phyloP scores from a whole-genome alignment of 2,329 filamentous ascomycete species.

The Lachnellula occidentalis region DNA sequence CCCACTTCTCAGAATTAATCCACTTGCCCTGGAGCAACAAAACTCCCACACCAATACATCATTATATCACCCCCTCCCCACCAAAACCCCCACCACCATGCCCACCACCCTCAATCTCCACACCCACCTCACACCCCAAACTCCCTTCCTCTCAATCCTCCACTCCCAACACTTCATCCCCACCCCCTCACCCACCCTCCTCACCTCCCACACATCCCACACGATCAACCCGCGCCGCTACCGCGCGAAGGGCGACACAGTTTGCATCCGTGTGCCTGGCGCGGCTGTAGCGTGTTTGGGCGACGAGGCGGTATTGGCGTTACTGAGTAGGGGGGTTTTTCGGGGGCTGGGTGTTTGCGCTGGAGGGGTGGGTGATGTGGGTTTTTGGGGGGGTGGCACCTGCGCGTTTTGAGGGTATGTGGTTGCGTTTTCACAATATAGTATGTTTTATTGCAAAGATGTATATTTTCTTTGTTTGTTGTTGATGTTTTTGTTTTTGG shows the following conservation, averaged over 20 bases:
- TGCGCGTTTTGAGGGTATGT: neutral
- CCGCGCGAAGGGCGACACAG: neutral
- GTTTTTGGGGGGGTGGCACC: neutral
- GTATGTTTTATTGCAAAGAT: too few relatives aligned
- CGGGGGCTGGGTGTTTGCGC: neutral
- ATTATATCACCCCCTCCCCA: too few relatives aligned
- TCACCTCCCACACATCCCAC: neutral
- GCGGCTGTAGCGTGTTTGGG: neutral
- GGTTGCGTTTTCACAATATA: too few relatives aligned
- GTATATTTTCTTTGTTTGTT: too few relatives aligned
- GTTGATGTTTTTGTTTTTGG: too few relatives aligned
- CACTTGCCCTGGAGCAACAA: too few relatives aligned
- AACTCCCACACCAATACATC: too few relatives aligned
- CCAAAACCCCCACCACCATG: too few relatives aligned
- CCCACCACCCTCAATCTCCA: too few relatives aligned
- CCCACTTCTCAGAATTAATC: too few relatives aligned
- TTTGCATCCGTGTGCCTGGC: neutral
- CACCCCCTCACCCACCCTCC: too few relatives aligned
- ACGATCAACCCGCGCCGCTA: conserved; percentile 1
- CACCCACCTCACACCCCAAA: neutral
- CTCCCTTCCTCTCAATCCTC: neutral
- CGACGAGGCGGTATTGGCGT: neutral
- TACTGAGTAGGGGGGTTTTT: neutral
- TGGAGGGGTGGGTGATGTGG: neutral
- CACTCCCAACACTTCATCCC: neutral